Base-by-base conservation (phyloP, 139 green algal species). In the Coelastrella sp. region DNA sequence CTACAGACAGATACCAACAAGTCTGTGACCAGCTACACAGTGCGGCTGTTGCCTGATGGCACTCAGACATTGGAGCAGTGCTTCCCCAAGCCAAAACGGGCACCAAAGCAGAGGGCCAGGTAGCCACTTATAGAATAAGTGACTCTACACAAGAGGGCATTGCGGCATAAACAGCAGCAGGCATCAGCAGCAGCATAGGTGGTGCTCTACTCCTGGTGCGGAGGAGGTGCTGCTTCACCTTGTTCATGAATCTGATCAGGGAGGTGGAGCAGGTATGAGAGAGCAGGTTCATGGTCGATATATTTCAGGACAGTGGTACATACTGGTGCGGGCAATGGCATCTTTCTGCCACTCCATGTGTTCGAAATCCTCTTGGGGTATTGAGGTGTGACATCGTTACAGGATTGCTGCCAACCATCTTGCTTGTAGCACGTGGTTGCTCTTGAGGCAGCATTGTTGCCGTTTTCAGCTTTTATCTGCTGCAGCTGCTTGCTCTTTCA, bases 401-500 rank as follows among this genome's bases (percentile, higher is more conserved):
- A 20, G 17, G 66, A 19, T 75, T 75, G 66, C 66, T 49, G 35
- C 35, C 35, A 49, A 49, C 35, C 35, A 49, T 49, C 35, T 5
- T 49, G 35, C 35, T 49, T 49, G 35, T 49, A 49, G 35, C 35
- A 49, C 35, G 35, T 49, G 35, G 1, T 49, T 49, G 35, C 35
- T 49, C 35, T 49, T 49, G 35, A 49, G 35, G 35, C 35, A 49
- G 35, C 35, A 49, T 49, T 49, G 35, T 49, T 49, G 35, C 35
- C 35, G 35, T 49, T 49, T 49, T 49, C 35, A 49, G 35, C 35
- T 49, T 1, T 78, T n/a, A 84, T 17, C 78, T 84, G 61, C 60
- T 90, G 75, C 57, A 19, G 58, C 73, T 49, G 93, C 91, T 82
- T 92, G 89, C 58, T 84, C 80, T 73, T 87, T 56, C 94, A 99